Conservation (phyloP, 2,329 filamentous ascomycete species). For the Sporothrix euskadiensis region DNA sequence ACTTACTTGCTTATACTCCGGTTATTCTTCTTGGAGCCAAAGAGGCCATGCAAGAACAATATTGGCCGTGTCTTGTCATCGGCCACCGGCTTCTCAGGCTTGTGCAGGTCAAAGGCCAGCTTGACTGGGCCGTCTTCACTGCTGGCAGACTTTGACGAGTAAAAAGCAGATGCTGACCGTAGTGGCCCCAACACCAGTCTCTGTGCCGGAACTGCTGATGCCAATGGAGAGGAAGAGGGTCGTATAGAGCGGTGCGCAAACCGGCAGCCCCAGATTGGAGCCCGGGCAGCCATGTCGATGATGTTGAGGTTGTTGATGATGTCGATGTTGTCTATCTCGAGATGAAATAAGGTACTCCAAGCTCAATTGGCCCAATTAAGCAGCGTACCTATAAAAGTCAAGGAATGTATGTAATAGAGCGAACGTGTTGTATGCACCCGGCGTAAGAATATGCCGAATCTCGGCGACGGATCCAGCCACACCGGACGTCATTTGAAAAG, state of each 20-base stretch:
- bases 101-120: conserved; percentile 67
- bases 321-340: background rate
- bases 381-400: background rate
- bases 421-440: background rate
- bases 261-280: conserved; percentile 19
- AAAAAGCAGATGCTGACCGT: background rate
- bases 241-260: background rate
- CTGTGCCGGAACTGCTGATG: background rate
- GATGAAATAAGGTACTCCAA: background rate
- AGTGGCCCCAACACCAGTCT: background rate
- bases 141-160: background rate
- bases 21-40: conserved; percentile 95
- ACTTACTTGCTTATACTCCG: conserved; percentile 89
- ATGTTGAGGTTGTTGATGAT: background rate
- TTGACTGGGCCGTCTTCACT: conserved; percentile 34
- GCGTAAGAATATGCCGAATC: background rate
- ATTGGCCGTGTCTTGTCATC: conserved; percentile 61
- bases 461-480: conserved; percentile 9
- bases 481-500: background rate
- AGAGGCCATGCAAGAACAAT: conserved; percentile 87
- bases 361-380: background rate
- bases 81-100: conserved; percentile 51
- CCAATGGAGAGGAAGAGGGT: background rate
- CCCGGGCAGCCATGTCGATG: conserved; percentile 9
- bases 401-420: background rate